Conservation (phyloP, 164 flowering plant species). For the Tinospora cordifolia region DNA sequence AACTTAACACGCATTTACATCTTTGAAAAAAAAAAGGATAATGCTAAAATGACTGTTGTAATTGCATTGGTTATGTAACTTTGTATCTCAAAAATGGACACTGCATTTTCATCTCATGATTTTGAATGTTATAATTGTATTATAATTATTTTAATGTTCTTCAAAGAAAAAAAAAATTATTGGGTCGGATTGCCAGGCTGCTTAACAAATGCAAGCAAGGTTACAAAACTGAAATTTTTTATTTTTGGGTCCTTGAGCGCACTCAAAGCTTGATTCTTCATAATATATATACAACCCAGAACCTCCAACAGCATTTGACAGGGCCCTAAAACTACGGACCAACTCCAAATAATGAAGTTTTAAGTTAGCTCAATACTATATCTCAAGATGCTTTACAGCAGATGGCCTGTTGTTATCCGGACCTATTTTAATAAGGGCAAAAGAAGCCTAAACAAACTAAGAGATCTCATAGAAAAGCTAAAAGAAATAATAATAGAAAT, state of each 20-base stretch:
- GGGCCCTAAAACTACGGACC: background rate
- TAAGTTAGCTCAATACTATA: background rate
- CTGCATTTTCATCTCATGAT: no score
- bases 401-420: background rate
- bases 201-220: background rate
- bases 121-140: no score
- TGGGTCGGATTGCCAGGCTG: background rate
- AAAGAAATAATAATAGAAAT: no score
- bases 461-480: background rate
- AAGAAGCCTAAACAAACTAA: background rate
- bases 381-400: background rate
- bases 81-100: no score
- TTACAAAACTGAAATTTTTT: background rate
- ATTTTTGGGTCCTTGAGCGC: no score
- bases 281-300: background rate
- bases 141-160: no score
- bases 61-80: no score
- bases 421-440: background rate
- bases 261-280: background rate
- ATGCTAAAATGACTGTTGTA: no score
- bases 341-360: conserved; percentile 1
- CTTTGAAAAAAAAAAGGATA: no score
- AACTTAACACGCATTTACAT: no score
- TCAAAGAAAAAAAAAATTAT: no score
- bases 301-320: background rate